Percentiles rank a stretch among this genome's conserved stretches.
Evolutionary conservation across 768 basidiomycete genomes (phyloP).

Genomic region (Calocybe gangraenosa): DNA sequence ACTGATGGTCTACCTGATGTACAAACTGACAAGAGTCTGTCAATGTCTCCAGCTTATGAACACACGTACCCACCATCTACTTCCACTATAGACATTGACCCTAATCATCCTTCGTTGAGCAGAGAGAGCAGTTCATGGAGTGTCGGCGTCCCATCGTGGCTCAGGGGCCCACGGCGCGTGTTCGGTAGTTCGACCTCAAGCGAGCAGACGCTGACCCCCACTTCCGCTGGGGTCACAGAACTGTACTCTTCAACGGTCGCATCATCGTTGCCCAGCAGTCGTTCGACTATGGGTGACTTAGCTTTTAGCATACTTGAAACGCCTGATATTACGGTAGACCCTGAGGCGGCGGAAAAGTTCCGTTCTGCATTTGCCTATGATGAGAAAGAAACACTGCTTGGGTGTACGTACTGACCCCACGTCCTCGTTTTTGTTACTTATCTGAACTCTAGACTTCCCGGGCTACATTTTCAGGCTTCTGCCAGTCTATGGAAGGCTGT

Average conservation of each 20-base stretch:
- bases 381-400: constrained; percentile 81
- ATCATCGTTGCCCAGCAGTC: constrained; percentile 27
- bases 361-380: constrained; percentile 79
- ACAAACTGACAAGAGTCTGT: constrained; percentile 13
- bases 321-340: constrained; percentile 57
- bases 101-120: constrained; percentile 44
- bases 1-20: constrained; percentile 14
- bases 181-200: constrained; percentile 27
- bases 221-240: constrained; percentile 47
- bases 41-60: constrained; percentile 27
- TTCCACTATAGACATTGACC: constrained; percentile 41
- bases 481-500: constrained; percentile 86
- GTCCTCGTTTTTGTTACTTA: neutral
- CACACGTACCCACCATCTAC: constrained; percentile 83
- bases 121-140: constrained; percentile 55
- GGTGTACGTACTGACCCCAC: constrained; percentile 56
- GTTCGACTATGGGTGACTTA: constrained; percentile 48
- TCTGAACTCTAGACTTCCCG: constrained; percentile 63
- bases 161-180: constrained; percentile 46
- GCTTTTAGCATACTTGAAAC: constrained; percentile 83
- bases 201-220: constrained; percentile 22
- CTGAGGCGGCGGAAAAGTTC: constrained; percentile 72
- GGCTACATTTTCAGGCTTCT: constrained; percentile 87
- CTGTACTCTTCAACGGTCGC: constrained; percentile 47
- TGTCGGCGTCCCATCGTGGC: constrained; percentile 70